Base-by-base conservation (phyloP, 495 filamentous ascomycete genomes). In the Rostrohypoxylon terebratum region DNA sequence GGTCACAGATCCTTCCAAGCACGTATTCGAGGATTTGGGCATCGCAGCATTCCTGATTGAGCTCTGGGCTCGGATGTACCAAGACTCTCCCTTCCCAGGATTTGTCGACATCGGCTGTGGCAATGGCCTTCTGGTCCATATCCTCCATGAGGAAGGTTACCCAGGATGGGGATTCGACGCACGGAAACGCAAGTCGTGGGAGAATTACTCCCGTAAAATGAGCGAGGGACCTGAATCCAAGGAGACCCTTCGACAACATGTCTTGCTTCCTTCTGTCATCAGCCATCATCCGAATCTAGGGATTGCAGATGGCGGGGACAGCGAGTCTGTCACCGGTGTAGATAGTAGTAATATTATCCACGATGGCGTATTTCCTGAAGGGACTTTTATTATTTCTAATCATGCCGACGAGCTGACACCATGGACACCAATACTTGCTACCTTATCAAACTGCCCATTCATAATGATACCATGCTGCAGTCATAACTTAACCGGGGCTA, bases 91-190 rank as follows among this genome's bases (percentile, higher is more conserved):
- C 4, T 97, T 97, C 74, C 93, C 93, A 0, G 94, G 95, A 4
- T 99, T 99, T 74, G 92, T 98, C 9, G 96, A 98, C 76, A 91
- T 99, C 51, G 96, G 94, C 14, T 98, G 96, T 75, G 96, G 96
- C 4, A 98, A 98, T 76, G 96, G 96, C 13, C 86, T 98, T 0
- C 87, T 99, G n/a, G 92, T 97, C 10, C 88, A 95, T 73, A 87
- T 98, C 36, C 87, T 98, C 4, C 81, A 90, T 9, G 83, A 86
- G 73, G 94, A 98, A 82, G 95, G 94, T 4, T 98, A 92, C 79
- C 60, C 71, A 4, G 96, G 96, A 28, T 95, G 90, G 87, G 96
- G 96, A 1, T 97, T 98, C 75, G 96, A 99, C 80, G 96, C 94
- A 9, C 83, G 93, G 23, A 79, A 79, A 57, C 87, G 96, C 57